Percentiles rank a stretch among this genome's conserved stretches.
Evolutionary conservation across 2,329 filamentous ascomycete species (phyloP).

Genomic region (Paraphoma sp.): DNA sequence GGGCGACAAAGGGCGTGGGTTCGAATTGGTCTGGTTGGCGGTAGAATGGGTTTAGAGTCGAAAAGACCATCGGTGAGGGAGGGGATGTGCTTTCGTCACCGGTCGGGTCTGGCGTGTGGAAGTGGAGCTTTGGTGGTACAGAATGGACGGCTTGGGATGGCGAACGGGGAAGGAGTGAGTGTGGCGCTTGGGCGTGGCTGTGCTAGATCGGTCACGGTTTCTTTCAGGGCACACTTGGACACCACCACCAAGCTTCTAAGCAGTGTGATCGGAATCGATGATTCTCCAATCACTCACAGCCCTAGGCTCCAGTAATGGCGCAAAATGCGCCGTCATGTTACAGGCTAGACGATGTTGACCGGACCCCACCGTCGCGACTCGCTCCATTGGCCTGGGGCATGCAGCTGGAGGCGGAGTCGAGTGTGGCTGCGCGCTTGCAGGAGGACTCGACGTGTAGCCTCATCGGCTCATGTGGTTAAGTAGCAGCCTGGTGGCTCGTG

Average conservation of each 20-base stretch:
- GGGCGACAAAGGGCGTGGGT: constrained; percentile 62
- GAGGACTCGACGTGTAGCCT: constrained; percentile 19
- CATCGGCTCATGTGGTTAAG: constrained; percentile 14
- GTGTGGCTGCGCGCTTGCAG: constrained; percentile 23
- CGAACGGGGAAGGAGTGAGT: neutral
- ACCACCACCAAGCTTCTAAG: neutral
- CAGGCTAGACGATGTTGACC: constrained; percentile 5
- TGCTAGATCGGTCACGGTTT: constrained; percentile 4
- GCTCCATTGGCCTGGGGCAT: constrained; percentile 23
- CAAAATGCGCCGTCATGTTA: constrained; percentile 1
- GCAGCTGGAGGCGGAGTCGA: constrained; percentile 38
- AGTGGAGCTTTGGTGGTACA: constrained; percentile 3
- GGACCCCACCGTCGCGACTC: constrained; percentile 8
- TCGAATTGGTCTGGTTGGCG: constrained; percentile 47
- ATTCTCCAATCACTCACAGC: constrained; percentile 5
- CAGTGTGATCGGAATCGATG: neutral
- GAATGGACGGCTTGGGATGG: neutral
- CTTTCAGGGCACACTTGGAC: constrained; percentile 5
- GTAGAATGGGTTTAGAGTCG: constrained; percentile 34
- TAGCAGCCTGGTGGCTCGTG: constrained; percentile 18
- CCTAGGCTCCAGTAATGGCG: constrained; percentile 1
- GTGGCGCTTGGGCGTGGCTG: constrained; percentile 8
- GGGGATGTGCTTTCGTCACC: neutral
- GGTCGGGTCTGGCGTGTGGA: neutral
- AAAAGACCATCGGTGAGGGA: constrained; percentile 34